A percentile compares a stretch with the other conserved stretches of the same genome.
phyloP scores from a whole-genome alignment of 2,329 filamentous ascomycete genomes.

The Alternaria gansuensis region DNA sequence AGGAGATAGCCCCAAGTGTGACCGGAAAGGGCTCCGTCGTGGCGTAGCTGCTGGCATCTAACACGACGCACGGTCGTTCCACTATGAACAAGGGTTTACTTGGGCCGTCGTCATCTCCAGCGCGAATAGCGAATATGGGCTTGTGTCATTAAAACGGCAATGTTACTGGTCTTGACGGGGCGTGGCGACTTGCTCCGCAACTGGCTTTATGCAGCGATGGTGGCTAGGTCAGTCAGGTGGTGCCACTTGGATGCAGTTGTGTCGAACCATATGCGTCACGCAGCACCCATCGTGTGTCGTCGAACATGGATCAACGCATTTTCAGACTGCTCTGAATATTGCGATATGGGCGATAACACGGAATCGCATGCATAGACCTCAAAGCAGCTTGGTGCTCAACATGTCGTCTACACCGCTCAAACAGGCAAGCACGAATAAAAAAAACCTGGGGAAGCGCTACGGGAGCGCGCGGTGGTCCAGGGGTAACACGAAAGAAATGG shows the following conservation, averaged over 20 bases:
- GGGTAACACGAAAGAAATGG: constrained; percentile 33
- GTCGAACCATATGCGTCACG: constrained; percentile 23
- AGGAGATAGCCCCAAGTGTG: constrained; percentile 9
- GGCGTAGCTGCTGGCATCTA: constrained; percentile 20
- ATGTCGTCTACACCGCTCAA: constrained; percentile 34
- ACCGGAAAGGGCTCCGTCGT: constrained; percentile 14
- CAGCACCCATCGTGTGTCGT: constrained; percentile 18
- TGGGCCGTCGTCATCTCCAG: constrained; percentile 42
- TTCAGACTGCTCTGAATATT: constrained; percentile 13
- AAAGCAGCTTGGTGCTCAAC: constrained; percentile 32
- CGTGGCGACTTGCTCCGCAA: constrained; percentile 36
- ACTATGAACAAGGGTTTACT: constrained; percentile 35
- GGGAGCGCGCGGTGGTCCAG: constrained; percentile 18
- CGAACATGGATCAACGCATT: constrained; percentile 5
- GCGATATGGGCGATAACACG: constrained; percentile 28
- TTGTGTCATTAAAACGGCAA: constrained; percentile 38
- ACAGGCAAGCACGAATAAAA: constrained; percentile 29
- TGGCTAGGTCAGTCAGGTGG: constrained; percentile 30
- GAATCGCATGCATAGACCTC: constrained; percentile 31
- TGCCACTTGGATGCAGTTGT: constrained; percentile 12
- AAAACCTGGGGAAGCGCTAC: constrained; percentile 33
- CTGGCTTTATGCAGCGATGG: constrained; percentile 18
- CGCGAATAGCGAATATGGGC: constrained; percentile 39
- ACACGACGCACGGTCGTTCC: constrained; percentile 29
- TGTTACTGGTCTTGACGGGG: constrained; percentile 23